Base-by-base conservation (phyloP, 1,284 basidiomycete genomes). In the Pascua guehoae region DNA sequence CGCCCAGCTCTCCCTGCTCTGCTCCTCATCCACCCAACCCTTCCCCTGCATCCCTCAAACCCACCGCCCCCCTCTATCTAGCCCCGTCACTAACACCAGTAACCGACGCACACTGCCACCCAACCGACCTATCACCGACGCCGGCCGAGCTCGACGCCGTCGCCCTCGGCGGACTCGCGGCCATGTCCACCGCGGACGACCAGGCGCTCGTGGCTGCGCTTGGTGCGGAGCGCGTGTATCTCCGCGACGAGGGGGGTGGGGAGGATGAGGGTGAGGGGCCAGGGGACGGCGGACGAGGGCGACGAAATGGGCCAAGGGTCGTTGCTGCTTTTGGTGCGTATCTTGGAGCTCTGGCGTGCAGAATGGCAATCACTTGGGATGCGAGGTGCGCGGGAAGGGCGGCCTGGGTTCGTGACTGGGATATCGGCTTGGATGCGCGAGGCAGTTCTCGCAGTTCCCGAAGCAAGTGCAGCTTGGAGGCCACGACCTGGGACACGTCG, bases 71-170 rank as follows among this genome's bases (percentile, higher is more conserved):
- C 11, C 43, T 15, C 43, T 16, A 7, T 16, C 15, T n/a, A 44
- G 49, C 4, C n/a, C 14, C 4, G 10, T 11, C 36, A 37, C 56
- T 57, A 41, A 55, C 49, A 8, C 16, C 61, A 70, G 75, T 79
- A 24, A 71, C 69, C 12, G 78, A 79, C 57, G 76, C 74, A 0
- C 78, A 79, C 48, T 79, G 77, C 64, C 78, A 79, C 57, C 76
- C 78, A 3, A 73, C 73, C 4, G 78, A 79, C 57, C 66, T 70
- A 12, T 5, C 41, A 0, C 47, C 62, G 0, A 15, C 49, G 0
- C 32, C 47, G 0, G 49, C 44, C 1, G 64, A 62, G 16, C 71
- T 71, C 41, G 65, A 66, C 18, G 46, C 45, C 3, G 66, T 72
- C 4, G 50, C 55, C 12, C 65, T 78, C 0, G 74, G 76, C 44